Conservation (phyloP, 352 stramenopile species). For the Albugo laibachii region DNA sequence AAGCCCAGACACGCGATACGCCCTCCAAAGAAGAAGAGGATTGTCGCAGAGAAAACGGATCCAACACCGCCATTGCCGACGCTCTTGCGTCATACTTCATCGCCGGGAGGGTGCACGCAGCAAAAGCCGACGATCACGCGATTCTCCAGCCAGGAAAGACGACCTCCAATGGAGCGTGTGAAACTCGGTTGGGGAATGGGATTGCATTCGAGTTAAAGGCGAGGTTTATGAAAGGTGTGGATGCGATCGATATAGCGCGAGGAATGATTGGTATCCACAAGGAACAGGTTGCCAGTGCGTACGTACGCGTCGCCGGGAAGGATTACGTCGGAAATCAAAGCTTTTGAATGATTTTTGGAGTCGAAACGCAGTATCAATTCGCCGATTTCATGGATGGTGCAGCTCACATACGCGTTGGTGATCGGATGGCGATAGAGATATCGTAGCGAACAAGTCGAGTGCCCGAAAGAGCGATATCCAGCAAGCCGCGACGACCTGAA, state of each 20-base stretch:
- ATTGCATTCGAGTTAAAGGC: too few species aligned
- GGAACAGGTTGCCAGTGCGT: slow-evolving; percentile 80
- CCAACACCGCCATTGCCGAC: background rate
- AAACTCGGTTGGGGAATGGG: slow-evolving; percentile 75
- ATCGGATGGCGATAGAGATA: slow-evolving; percentile 27
- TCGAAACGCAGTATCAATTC: too few species aligned
- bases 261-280: slow-evolving; percentile 38
- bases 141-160: background rate
- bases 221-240: too few species aligned
- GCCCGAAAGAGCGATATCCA: slow-evolving; percentile 29
- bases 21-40: slow-evolving; percentile 22
- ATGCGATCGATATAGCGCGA: slow-evolving; percentile 85
- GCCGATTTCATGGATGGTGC: slow-evolving; percentile 32
- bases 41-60: slow-evolving; percentile 1
- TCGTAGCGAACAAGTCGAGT: slow-evolving; percentile 63
- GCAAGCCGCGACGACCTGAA: slow-evolving; percentile 33
- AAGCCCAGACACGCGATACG: slow-evolving; percentile 32
- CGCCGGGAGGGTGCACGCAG: background rate
- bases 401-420: slow-evolving; percentile 3
- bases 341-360: too few species aligned
- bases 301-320: slow-evolving; percentile 77
- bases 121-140: background rate
- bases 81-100: background rate
- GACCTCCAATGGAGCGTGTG: slow-evolving; percentile 13
- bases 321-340: slow-evolving; percentile 69